Percentiles rank a stretch among this genome's conserved stretches.
Conservation (phyloP, 345 rosid species). For the Hibiscus trionum region DNA sequence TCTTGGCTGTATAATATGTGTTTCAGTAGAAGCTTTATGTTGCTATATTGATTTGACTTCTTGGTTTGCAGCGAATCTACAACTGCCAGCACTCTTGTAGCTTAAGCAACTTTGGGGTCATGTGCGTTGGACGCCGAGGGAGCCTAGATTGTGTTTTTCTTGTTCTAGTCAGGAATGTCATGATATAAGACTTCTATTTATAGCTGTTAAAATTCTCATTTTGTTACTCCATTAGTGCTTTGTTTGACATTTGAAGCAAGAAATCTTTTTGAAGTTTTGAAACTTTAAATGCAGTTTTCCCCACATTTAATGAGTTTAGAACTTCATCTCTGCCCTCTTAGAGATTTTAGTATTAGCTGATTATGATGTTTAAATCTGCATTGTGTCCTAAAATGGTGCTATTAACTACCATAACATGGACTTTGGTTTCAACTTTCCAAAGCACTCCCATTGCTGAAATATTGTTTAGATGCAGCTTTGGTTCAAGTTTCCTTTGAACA, state of each 20-base stretch:
- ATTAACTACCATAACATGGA: not conserved
- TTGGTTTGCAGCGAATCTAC: slow-evolving; percentile 41
- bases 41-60: not conserved
- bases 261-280: not conserved
- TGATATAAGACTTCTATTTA: not conserved
- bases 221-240: not conserved
- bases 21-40: too few species aligned
- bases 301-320: too few species aligned
- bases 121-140: not conserved
- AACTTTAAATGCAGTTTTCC: not conserved
- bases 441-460: too few species aligned
- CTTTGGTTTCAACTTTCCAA: not conserved
- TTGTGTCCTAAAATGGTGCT: not conserved
- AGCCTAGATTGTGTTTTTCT: not conserved
- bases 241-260: not conserved
- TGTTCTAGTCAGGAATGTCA: not conserved
- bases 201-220: not conserved
- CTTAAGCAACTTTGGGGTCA: slow-evolving; percentile 15
- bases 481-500: too few species aligned
- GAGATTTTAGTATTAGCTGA: too few species aligned
- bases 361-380: not conserved
- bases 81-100: slow-evolving; percentile 56
- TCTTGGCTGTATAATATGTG: not conserved
- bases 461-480: too few species aligned
- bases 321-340: too few species aligned